Conservation (phyloP, 495 filamentous ascomycete species). For the Penicillium ucsense region DNA sequence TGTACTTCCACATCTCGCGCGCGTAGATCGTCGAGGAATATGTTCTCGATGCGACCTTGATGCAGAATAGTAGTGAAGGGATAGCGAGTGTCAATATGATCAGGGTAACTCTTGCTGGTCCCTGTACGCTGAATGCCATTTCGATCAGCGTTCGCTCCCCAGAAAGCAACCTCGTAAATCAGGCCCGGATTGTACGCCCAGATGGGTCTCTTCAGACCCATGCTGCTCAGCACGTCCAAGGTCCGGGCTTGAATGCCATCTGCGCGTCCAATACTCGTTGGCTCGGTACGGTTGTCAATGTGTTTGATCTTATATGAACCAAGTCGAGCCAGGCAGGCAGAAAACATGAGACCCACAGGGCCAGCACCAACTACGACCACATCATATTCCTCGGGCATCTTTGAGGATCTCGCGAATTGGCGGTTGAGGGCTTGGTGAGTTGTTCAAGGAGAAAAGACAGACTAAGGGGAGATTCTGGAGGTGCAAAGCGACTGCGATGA, state of each 20-base stretch:
- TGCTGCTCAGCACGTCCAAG: not conserved
- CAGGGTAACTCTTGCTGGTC: constrained; percentile 42
- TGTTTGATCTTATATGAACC: not conserved
- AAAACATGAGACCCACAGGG: not conserved
- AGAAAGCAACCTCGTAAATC: not conserved
- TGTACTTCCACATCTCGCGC: constrained; percentile 29
- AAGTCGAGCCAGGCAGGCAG: not conserved
- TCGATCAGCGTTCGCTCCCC: not conserved
- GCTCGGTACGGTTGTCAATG: not conserved
- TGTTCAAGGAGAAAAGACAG: not conserved
- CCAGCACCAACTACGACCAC: not conserved
- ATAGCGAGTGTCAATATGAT: constrained; percentile 44
- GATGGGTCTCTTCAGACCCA: not conserved
- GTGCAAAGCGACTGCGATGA: too few relatives aligned
- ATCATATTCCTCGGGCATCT: not conserved
- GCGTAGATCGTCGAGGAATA: constrained; percentile 38
- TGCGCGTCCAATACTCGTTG: not conserved
- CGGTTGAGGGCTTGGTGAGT: not conserved
- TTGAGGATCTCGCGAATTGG: not conserved
- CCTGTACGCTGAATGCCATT: constrained; percentile 35
- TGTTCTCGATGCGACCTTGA: constrained; percentile 44
- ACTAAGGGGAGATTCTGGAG: not conserved
- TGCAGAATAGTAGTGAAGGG: constrained; percentile 46
- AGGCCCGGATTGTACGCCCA: not conserved
- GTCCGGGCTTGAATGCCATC: not conserved